Evolutionary conservation across 148 eudicot genomes (phyloP), one percentile per base, ranked within the genome.

Genomic region (Spergularia bocconei): DNA sequence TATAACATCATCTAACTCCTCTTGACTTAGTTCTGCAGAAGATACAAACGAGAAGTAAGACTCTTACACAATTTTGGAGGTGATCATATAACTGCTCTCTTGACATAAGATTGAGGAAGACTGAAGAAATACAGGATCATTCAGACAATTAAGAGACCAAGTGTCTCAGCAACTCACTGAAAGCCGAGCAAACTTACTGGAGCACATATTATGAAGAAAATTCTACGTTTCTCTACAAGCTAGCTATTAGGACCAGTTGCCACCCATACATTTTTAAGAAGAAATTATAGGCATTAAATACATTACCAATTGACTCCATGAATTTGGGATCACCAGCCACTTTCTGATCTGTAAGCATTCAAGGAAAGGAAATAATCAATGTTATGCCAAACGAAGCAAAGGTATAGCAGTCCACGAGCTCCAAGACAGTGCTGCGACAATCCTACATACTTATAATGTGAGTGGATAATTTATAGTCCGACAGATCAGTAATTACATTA

Each of bases 1-100:
- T 69, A 87, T 88, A 80, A 95, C 92, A 83, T 95, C 99, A 82
- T 95, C 91, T 1, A 87, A 78, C 79, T 95, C 99, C 77, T 95
- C 99, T 72, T 84, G 82, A 72, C 91, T 83, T 80, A 95, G 67
- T 66, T 91, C 99, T 95, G 97, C 85, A 88, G 70, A 63, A 50
- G 72, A 71, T 20, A 53, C 7, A 68, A 58, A 53, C 17, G 23
- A 33, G 11, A 76, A 71, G 15, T 69, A 53, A 8, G 44, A 69
- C 72, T 69, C 11, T 16, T 23, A 14, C 11, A 69, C 14, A 69
- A 29, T 59, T 73, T 51, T 47, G 60, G 59, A 50, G 69, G 20
- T 11, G 60, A 53, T 29, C 60, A 29, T 61, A 61, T 67, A 48
- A 47, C 16, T 17, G 36, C 36, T 11, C 1, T 67, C 55, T 19